These are phyloP conservation scores for Alternaria sp. DNA, from an alignment of 2,329 filamentous ascomycete genomes.

Conservation along the genomic window DNA sequence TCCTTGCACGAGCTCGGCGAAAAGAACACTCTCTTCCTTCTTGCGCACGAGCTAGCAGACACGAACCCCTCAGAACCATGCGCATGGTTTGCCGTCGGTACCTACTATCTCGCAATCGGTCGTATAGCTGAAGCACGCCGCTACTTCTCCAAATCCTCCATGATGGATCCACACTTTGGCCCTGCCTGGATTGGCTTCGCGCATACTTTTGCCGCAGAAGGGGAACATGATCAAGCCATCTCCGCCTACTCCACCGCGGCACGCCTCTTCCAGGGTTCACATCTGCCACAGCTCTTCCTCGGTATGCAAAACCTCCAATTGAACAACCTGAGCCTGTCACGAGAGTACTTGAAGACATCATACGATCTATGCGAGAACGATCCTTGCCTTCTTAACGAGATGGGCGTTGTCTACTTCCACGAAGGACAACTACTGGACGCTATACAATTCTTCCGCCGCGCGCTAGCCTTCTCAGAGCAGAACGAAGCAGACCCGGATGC, in stretches of 20 bases:
- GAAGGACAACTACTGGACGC: conserved; percentile 80
- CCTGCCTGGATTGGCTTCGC: conserved; percentile 99
- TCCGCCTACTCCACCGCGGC: conserved; percentile 96
- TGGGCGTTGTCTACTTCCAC: conserved; percentile 95
- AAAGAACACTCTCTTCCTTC: conserved; percentile 87
- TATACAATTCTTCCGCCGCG: conserved; percentile 76
- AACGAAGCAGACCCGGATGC: conserved; percentile 83
- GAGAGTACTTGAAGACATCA: conserved; percentile 91
- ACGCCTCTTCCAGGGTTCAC: conserved; percentile 93
- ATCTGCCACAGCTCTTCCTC: conserved; percentile 91
- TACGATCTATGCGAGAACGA: conserved; percentile 84
- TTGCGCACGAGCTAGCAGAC: conserved; percentile 91
- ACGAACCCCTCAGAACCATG: conserved; percentile 89
- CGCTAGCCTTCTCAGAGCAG: conserved; percentile 77
- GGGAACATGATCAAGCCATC: conserved; percentile 97
- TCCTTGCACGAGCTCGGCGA: conserved; percentile 86
- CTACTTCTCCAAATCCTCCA: conserved; percentile 92
- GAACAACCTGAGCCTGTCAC: conserved; percentile 91
- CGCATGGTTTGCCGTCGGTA: conserved; percentile 91
- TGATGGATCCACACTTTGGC: conserved; percentile 97
- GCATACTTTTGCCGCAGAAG: conserved; percentile 96
- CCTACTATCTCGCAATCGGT: conserved; percentile 89
- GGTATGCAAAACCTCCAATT: conserved; percentile 98
- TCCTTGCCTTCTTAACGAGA: conserved; percentile 90
- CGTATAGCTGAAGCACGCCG: conserved; percentile 92